Base-by-base conservation (phyloP, 2,329 filamentous ascomycete genomes). In the Dactylellina sp. region DNA sequence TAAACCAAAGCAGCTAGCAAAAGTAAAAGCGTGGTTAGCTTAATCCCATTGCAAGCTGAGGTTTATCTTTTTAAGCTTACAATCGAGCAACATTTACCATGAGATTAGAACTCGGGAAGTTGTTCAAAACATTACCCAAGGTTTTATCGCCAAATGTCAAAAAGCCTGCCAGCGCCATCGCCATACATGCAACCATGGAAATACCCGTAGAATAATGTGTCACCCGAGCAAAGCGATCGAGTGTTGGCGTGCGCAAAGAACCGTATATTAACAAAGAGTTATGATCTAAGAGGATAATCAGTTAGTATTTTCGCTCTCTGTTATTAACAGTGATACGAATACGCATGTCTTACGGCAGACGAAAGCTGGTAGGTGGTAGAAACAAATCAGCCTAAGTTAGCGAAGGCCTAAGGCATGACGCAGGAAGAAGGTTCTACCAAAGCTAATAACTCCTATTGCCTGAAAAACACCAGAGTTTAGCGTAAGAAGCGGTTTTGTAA, bases 201-300 rank as follows among this genome's bases (percentile, higher is more conserved):
- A 97, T 88, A 76, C 85, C 87, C 0, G 95, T 97, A 39, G 92
- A 96, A 83, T 92, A 96, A 83, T 99, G 95, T 39, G 95, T 99
- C 40, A 99, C 94, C 65, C 86, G 88, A 39, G 93, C 86, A 83
- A 99, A 99, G 76, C 96, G 92, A 84, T 98, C 93, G 78, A 99
- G 90, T 0, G 95, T 99, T 0, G 95, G 95, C 57, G 91, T 97
- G 78, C 91, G 89, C 75, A 99, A 87, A 1, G 94, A 98, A 77
- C 94, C 94, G 82, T 99, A 99, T 80, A 99, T 99, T 64, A 99
- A 86, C 72, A 99, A 89, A 57, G 92, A 96, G 83, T 99, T 99
- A 84, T 99, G 95, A 80, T 99, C 85, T 86, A 77, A 40, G 39
- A 14, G 40, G 47, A 12, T 20, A 12, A 20, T 11, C 25, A 2